Conservation (phyloP, 305 asterid genomes). For the Coffea humblotiana region DNA sequence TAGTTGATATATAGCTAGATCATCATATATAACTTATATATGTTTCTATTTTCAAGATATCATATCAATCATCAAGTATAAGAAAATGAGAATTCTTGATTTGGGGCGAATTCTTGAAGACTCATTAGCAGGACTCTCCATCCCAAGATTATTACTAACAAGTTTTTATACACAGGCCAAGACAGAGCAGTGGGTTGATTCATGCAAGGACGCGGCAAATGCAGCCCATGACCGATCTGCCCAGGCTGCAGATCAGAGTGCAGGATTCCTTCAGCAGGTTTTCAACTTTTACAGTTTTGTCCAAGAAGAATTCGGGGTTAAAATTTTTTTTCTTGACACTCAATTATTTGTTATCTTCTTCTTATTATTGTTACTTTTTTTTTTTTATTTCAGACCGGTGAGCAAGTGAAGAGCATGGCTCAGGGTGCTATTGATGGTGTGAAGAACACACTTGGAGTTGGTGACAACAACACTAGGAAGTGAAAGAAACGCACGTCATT, state of each 20-base stretch:
- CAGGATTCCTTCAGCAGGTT: constrained; percentile 57
- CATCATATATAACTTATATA: no score
- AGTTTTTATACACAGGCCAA: constrained; percentile 32
- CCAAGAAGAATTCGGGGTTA: background rate
- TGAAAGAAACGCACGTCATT: constrained; percentile 25
- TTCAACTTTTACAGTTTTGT: background rate
- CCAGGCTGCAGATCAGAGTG: constrained; percentile 41
- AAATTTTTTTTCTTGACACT: background rate
- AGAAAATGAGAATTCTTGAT: no score
- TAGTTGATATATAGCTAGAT: no score
- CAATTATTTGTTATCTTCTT: background rate
- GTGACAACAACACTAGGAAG: constrained; percentile 49
- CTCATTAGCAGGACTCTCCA: no score
- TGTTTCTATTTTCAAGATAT: no score
- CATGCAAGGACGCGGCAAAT: background rate
- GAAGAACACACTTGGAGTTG: constrained; percentile 75
- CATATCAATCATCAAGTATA: no score
- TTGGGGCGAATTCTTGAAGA: no score
- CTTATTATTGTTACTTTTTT: background rate
- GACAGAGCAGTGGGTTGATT: constrained; percentile 39
- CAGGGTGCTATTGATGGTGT: constrained; percentile 79
- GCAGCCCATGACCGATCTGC: constrained; percentile 47
- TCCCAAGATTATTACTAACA: no score
- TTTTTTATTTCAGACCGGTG: constrained; percentile 48
- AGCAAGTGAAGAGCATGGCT: constrained; percentile 52